Conservation (phyloP, 1,139 yeast species). For the Candida neerlandica region DNA sequence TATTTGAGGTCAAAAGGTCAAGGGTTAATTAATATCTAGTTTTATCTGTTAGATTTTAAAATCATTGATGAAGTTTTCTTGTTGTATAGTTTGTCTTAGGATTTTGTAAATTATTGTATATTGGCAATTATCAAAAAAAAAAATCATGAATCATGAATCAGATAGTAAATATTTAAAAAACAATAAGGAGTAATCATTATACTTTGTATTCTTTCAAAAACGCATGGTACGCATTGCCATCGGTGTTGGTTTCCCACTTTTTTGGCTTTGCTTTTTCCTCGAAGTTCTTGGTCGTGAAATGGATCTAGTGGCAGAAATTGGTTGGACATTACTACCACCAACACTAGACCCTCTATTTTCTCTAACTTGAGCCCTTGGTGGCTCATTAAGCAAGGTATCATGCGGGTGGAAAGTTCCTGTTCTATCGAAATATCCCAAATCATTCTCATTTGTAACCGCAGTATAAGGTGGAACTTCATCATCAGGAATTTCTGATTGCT, state of each 20-base stretch:
- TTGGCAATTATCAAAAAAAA: too few relatives aligned
- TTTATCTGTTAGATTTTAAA: not conserved
- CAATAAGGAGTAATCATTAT: too few relatives aligned
- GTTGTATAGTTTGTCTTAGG: not conserved
- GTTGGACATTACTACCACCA: not conserved
- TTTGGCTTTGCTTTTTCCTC: too few relatives aligned
- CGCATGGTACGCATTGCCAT: too few relatives aligned
- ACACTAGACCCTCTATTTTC: too few relatives aligned
- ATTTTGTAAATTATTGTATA: too few relatives aligned
- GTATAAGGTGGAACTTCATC: constrained; percentile 63
- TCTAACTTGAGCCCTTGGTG: constrained; percentile 27
- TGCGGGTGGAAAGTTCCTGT: constrained; percentile 58
- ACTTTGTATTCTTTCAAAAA: too few relatives aligned
- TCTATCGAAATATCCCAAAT: constrained; percentile 79
- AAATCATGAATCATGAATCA: too few relatives aligned
- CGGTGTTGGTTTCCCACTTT: too few relatives aligned
- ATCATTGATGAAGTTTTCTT: not conserved
- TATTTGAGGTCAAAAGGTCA: constrained; percentile 29
- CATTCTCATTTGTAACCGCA: constrained; percentile 64
- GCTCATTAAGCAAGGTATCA: constrained; percentile 21
- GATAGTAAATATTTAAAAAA: too few relatives aligned
- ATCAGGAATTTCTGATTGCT: constrained; percentile 29
- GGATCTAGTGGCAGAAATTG: too few relatives aligned
- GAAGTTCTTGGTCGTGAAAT: too few relatives aligned
- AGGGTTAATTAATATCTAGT: constrained; percentile 26